phyloP scores from a whole-genome alignment of 2,329 filamentous ascomycete species.

The Mariannaea sp. region DNA sequence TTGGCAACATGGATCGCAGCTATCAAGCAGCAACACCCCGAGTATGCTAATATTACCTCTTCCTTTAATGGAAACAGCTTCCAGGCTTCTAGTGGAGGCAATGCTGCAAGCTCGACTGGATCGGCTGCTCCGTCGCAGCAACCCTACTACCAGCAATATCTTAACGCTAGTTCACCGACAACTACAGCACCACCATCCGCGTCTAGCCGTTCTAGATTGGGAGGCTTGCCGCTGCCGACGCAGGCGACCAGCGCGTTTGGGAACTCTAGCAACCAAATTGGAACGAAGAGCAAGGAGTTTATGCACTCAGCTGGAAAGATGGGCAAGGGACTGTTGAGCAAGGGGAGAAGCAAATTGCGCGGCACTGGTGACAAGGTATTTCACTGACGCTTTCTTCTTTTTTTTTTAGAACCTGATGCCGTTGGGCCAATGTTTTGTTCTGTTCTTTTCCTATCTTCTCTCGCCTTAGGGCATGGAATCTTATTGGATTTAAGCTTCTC shows the following conservation, averaged over 20 bases:
- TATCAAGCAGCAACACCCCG: slow-evolving; percentile 53
- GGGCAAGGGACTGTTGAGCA: slow-evolving; percentile 88
- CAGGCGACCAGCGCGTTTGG: slow-evolving; percentile 54
- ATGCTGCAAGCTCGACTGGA: slow-evolving; percentile 30
- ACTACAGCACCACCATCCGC: slow-evolving; percentile 35
- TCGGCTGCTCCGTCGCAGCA: slow-evolving; percentile 44
- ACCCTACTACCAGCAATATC: slow-evolving; percentile 62
- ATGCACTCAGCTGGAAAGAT: slow-evolving; percentile 86
- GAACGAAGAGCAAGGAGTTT: slow-evolving; percentile 85
- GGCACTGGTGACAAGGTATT: slow-evolving; percentile 86
- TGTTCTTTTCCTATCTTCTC: too few relatives aligned
- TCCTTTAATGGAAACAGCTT: slow-evolving; percentile 36
- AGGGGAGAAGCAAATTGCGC: slow-evolving; percentile 83
- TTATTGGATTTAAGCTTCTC: slow-evolving; percentile 39
- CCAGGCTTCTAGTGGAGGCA: slow-evolving; percentile 23
- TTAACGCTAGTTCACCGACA: slow-evolving; percentile 50
- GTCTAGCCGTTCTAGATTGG: slow-evolving; percentile 44
- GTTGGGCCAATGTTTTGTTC: slow-evolving; percentile 37
- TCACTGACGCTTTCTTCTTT: slow-evolving; percentile 59
- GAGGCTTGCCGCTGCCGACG: slow-evolving; percentile 43
- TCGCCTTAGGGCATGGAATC: slow-evolving; percentile 32
- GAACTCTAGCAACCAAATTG: slow-evolving; percentile 66
- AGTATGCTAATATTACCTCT: slow-evolving; percentile 49
- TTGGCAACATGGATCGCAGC: slow-evolving; percentile 62
- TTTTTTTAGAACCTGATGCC: slow-evolving; percentile 40